Evolutionary conservation across 2,329 filamentous ascomycete genomes (phyloP), one percentile per base, ranked within the genome.

Genomic region (Phoma herbarum): DNA sequence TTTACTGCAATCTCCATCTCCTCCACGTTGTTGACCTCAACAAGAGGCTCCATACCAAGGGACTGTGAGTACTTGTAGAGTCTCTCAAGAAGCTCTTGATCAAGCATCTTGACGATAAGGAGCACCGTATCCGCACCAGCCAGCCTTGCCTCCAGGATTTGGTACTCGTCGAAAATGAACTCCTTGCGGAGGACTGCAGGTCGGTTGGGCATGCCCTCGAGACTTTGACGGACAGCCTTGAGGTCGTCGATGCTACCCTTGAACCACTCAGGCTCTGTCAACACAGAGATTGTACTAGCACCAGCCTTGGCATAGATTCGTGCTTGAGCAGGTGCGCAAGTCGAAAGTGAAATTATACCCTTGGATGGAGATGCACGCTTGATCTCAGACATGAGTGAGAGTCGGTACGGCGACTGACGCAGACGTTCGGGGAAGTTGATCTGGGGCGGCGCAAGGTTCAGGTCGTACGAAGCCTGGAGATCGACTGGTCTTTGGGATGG

Each of bases 241-340:
- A 99, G 81, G 75, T 99, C 95, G 58, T 99, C 94, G 60, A 99
- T 93, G 77, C 90, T 96, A 46, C 95, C 95, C 80, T 97, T 98
- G 83, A 99, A 99, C 95, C 95, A 99, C 73, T 98, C 91, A 0
- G 96, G 95, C 78, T 99, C 95, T 0, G 95, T 99, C 45, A 99
- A 85, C n/a, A 99, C 95, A 1, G 95, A 98, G 66, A 99, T 99
- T 37, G 96, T 92, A 75, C 94, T 98, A 46, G 95, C 95, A 14
- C 95, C 96, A 7, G 95, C 93, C 50, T 95, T 85, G 10, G 96
- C 95, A 76, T 99, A 99, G 66, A 90, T 92, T 63, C 89, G 88
- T 41, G 96, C 95, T 77, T 99, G 95, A 5, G 89, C 88, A 23
- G 95, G 93, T 10, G 95, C 95, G 69, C 90, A 95, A 22, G 93